Evolutionary conservation across 2,329 filamentous ascomycete species (phyloP), one percentile per base, ranked within the genome.

Genomic region (Trichoderma endophyticum): DNA sequence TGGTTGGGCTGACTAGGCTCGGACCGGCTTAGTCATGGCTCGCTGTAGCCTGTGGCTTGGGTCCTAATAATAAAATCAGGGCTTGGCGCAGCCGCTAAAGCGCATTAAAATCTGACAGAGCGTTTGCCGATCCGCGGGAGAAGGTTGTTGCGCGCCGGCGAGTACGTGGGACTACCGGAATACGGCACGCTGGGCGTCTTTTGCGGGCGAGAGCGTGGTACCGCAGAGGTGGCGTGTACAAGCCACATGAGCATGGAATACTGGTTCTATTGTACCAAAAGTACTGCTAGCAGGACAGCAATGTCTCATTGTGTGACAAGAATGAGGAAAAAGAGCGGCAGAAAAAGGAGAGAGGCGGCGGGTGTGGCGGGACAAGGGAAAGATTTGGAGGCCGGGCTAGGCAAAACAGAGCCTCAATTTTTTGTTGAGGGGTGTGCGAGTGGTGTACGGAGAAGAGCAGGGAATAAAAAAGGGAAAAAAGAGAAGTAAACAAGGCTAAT

Each of bases 71-170:
- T 57, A 67, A 67, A 57, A 26, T 9, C 28, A 56, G 24, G 30
- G 9, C 64, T 57, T 67, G 64, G 30, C 54, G 51, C 32, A 28
- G 48, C 30, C 64, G 64, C 64, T 56, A 57, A 36, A 67, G 28
- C 63, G 48, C 64, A 57, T 54, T 54, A 67, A 67, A 67, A 67
- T 67, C 64, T 67, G 48, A 67, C 64, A 36, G 32, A 11, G 30
- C 9, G 21, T 12, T 34, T 56, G 64, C 32, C 64, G 64, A 67
- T 67, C 32, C 51, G 6, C 21, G 51, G 64, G 30, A 15, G 12
- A 56, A 67, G 6, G 15, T 67, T 67, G 64, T 21, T 67, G 64
- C 64, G 51, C 64, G 32, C 60, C 60, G 60, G 1, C 2, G 15
- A 12, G 60, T 28, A 62, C 12, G 32, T 11, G 59, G 24, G 57